Evolutionary conservation across 2,329 filamentous ascomycete species (phyloP).

Genomic region (Arthroderma uncinatum): DNA sequence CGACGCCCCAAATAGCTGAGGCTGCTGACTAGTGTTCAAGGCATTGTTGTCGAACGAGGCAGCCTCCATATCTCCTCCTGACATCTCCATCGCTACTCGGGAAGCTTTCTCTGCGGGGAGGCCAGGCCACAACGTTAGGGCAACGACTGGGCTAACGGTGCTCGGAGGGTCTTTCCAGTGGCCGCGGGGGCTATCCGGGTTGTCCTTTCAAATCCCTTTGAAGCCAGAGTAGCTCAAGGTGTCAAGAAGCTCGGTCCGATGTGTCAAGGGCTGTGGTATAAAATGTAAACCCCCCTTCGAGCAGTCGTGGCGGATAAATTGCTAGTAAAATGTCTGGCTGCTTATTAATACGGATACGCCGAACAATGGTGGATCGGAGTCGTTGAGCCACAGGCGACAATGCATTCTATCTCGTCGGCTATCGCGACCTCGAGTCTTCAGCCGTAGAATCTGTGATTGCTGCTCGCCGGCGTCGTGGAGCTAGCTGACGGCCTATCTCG

Average conservation of each 20-base stretch:
- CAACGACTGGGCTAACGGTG: neutral
- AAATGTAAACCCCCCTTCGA: neutral
- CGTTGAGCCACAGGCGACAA: neutral
- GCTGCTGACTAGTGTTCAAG: slow-evolving; percentile 51
- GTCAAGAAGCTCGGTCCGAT: neutral
- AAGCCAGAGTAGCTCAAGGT: neutral
- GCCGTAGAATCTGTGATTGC: neutral
- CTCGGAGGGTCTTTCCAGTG: neutral
- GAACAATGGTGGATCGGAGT: neutral
- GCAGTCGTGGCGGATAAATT: neutral
- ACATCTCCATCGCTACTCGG: slow-evolving; percentile 10
- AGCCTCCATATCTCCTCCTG: slow-evolving; percentile 25
- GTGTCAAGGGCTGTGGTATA: neutral
- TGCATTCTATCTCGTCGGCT: neutral
- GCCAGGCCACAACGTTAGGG: neutral
- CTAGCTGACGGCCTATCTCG: neutral
- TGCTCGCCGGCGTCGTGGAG: no score
- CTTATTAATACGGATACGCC: slow-evolving; percentile 4
- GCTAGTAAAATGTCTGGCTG: slow-evolving; percentile 1
- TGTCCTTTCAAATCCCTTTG: neutral
- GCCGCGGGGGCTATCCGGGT: neutral
- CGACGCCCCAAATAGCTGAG: slow-evolving; percentile 59
- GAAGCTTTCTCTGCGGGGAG: neutral
- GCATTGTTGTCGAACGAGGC: slow-evolving; percentile 38
- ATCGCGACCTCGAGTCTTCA: neutral